Percentiles rank a stretch among this genome's conserved stretches.
Evolutionary conservation across 345 rosid genomes (phyloP).

Genomic region (Boechera retrofracta): DNA sequence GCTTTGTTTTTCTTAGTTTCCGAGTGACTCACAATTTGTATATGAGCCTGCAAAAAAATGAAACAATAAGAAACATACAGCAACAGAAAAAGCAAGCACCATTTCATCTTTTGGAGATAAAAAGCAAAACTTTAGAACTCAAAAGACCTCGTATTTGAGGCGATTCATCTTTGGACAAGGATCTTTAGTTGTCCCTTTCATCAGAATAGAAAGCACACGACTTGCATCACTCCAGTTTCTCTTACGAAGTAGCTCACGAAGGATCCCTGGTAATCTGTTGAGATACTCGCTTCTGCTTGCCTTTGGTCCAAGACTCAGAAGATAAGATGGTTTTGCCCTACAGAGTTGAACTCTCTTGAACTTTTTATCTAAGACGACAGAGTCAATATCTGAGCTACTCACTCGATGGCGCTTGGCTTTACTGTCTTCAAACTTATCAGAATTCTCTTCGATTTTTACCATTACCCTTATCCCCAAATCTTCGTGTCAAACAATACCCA

Average conservation of each 20-base stretch:
- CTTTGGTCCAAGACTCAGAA: slow-evolving; percentile 47
- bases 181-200: slow-evolving; percentile 62
- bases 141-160: slow-evolving; percentile 62
- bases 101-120: neutral
- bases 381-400: neutral
- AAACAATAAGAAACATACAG: neutral
- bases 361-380: slow-evolving; percentile 14
- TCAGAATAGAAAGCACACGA: slow-evolving; percentile 62
- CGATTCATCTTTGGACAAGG: slow-evolving; percentile 53
- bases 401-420: slow-evolving; percentile 12
- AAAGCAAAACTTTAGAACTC: neutral
- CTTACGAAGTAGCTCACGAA: slow-evolving; percentile 57
- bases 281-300: slow-evolving; percentile 52
- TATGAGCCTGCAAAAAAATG: slow-evolving; percentile 53
- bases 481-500: neutral
- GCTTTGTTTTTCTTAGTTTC: slow-evolving; percentile 40
- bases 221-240: slow-evolving; percentile 72
- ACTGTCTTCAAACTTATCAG: neutral
- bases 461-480: neutral
- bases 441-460: slow-evolving; percentile 13
- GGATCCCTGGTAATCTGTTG: slow-evolving; percentile 44
- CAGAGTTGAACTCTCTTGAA: slow-evolving; percentile 50
- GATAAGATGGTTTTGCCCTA: slow-evolving; percentile 61
- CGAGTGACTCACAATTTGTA: slow-evolving; percentile 62
- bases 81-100: neutral